Evolutionary conservation across 345 rosid species (phyloP), one percentile per base, ranked within the genome.

Genomic region (Brassica carinata): DNA sequence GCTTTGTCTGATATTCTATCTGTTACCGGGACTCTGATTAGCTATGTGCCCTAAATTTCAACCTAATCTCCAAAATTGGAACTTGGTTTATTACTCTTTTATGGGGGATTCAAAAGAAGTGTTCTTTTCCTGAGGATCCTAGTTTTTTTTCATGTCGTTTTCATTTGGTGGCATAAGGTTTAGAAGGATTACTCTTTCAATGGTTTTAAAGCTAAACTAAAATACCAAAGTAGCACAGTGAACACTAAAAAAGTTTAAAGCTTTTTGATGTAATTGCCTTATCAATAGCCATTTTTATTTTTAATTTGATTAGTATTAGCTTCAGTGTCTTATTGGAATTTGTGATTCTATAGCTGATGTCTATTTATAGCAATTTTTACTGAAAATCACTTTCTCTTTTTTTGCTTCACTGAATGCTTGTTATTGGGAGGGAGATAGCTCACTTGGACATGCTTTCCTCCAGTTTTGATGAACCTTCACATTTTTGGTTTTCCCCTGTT

Each of bases 111-210:
- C 57, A 53, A 15, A 36, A 53, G 0, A 14, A 53, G 59, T 53
- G 15, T 15, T 53, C 26, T 69, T 48, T 6, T 70, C 13, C 26
- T 23, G 55, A 64, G 30, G 55, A 53, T 38, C 77, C 26, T 45
- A 33, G 71, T 14, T 17, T 80, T 18, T 17, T 80, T 69, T 69
- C 36, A 26, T 74, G 65, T 74, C 74, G 69, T 73, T 73, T 66
- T 67, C 74, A 10, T 55, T 55, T 67, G 65, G 79, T 61, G 57
- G 64, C 33, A 14, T 51, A 29, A 38, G 77, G 57, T 48, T 40
- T 62, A 26, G 31, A 36, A 27, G 79, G 79, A 51, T 65, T 13
- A 34, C 23, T n/a, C 36, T 31, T 18, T 63, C 7, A 27, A 53
- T 71, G 73, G 31, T 2, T 51, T 74, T 69, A 4, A n/a, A 13